phyloP scores from a whole-genome alignment of 225 moss, liverwort and hornwort species.

The Climacium dendroides region DNA sequence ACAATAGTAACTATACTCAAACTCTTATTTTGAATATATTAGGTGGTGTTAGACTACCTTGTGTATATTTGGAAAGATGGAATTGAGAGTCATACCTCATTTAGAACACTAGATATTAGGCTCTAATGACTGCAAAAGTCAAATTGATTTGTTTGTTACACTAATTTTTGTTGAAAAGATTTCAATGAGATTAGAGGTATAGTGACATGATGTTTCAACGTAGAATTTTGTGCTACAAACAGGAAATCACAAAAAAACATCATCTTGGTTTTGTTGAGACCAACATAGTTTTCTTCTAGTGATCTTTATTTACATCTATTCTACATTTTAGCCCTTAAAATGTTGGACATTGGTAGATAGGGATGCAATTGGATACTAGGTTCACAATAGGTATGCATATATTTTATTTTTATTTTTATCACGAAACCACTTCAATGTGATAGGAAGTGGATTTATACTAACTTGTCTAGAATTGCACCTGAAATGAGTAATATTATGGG shows the following conservation, averaged over 20 bases:
- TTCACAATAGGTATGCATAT: background rate
- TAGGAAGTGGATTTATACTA: background rate
- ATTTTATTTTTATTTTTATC: background rate
- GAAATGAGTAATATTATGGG: background rate
- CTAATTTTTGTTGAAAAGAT: accelerated
- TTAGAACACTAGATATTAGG: background rate
- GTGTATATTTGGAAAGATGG: too few relatives aligned
- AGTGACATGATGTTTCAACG: accelerated
- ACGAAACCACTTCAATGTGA: background rate
- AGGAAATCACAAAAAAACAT: too few relatives aligned
- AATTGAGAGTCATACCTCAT: accelerated
- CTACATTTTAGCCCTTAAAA: accelerated
- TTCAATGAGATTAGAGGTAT: background rate
- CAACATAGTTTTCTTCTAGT: too few relatives aligned
- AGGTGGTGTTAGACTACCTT: background rate
- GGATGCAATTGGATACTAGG: background rate
- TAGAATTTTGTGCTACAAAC: too few relatives aligned
- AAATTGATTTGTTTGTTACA: background rate
- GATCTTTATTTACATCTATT: background rate
- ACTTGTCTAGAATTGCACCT: accelerated
- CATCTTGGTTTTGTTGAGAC: too few relatives aligned
- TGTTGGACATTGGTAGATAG: accelerated
- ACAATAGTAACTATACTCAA: background rate
- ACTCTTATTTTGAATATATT: background rate
- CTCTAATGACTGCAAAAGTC: background rate